Base-by-base conservation (phyloP, 495 filamentous ascomycete genomes). In the Cladorrhinum samala region DNA sequence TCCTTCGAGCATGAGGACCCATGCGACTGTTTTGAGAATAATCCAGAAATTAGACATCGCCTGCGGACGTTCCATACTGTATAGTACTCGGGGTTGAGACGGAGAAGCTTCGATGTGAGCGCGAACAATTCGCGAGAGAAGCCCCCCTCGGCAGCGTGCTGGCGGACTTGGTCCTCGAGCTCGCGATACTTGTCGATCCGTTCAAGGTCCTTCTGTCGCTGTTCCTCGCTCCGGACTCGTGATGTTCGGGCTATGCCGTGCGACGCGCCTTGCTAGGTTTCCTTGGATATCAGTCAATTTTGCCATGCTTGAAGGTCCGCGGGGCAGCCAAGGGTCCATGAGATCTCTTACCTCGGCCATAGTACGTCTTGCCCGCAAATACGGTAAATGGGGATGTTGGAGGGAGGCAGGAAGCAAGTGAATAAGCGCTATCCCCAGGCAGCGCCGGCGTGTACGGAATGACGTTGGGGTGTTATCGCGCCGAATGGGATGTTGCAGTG, bases 11-110 rank as follows among this genome's bases (percentile, higher is more conserved):
- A 75, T 72, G 63, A 74, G 24, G 69, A 77, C 56, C 68, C 73
- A 80, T 46, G 63, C 70, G 70, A 76, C 6, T 62, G 67, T 73
- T 57, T 69, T 64, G 72, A 77, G 50, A 72, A 79, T 67, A 72
- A 78, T 55, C 75, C 72, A 75, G 74, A 75, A 61, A 69, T 77
- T 77, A 82, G 73, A 64, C 71, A 79, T 54, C 80, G 80, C 50
- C 93, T 86, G 56, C 93, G 88, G 71, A 87, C 83, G 76, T 99
- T 99, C 93, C 93, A 99, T 74, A 91, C 82, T 19, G 93, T 96
- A 75, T 96, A 97, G 76, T 95, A 96, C 71, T 99, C 93, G 9
- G 93, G 94, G 72, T 99, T 99, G 59, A 81, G 79, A 30, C 77
- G 82, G 47, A 99, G 77, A 48, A 99, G 80, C 50, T 84, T 82